These are phyloP conservation scores for Penicillium dipodomyicola DNA, from an alignment of 495 filamentous ascomycete genomes.

Conservation along the genomic window DNA sequence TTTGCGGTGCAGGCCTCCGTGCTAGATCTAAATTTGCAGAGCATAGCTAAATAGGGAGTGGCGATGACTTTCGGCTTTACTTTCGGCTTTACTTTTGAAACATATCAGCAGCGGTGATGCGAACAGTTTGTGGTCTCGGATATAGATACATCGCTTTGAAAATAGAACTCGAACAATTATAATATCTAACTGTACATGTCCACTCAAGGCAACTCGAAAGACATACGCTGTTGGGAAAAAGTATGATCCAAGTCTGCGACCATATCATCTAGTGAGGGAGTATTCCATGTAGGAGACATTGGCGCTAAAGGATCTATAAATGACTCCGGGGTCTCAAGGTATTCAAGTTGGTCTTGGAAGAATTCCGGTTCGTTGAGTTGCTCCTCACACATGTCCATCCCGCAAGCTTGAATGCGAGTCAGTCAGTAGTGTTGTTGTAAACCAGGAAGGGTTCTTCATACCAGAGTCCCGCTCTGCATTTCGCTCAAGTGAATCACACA, in stretches of 20 bases:
- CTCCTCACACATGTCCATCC: not conserved
- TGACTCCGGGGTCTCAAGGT: not conserved
- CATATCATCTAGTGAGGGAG: not conserved
- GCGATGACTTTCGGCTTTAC: not conserved
- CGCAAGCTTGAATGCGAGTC: not conserved
- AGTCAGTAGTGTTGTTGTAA: not conserved
- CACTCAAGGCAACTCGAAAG: not conserved
- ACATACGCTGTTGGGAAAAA: not conserved
- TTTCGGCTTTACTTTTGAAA: not conserved
- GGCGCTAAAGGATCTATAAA: not conserved
- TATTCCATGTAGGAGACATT: not conserved
- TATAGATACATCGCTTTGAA: no score
- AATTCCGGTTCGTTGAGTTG: not conserved
- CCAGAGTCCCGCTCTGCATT: not conserved
- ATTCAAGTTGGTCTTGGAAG: not conserved
- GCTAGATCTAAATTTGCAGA: constrained; percentile 1
- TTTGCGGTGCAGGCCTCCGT: not conserved
- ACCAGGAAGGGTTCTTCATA: not conserved
- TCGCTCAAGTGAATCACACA: not conserved
- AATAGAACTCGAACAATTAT: no score
- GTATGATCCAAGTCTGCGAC: not conserved
- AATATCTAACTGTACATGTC: no score
- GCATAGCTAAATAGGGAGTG: not conserved
- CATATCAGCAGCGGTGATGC: no score
- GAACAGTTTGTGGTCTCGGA: no score